Percentiles rank a stretch among this genome's conserved stretches.
Evolutionary conservation across 768 basidiomycete genomes (phyloP).

Genomic region (Leccinum subtestaceum): DNA sequence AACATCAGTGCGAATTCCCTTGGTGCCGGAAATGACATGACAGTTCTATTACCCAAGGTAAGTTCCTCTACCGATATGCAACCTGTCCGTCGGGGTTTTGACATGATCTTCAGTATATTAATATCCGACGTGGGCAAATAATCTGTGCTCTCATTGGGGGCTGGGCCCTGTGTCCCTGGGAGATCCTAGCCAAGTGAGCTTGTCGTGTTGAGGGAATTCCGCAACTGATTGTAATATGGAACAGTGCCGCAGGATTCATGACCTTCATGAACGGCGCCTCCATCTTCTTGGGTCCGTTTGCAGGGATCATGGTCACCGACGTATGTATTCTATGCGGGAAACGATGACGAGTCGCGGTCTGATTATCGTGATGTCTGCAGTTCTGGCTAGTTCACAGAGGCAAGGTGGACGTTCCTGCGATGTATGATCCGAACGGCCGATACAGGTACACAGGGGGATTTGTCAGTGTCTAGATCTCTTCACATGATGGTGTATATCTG

Average conservation of each 20-base stretch:
- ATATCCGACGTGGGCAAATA: conserved; percentile 76
- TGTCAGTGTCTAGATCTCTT: conserved; percentile 35
- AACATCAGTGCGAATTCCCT: conserved; percentile 63
- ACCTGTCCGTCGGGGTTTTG: not conserved
- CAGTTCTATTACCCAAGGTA: conserved; percentile 69
- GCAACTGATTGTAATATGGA: not conserved
- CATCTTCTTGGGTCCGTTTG: conserved; percentile 83
- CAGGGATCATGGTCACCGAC: conserved; percentile 65
- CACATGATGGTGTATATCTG: not conserved
- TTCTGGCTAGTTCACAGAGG: conserved; percentile 77
- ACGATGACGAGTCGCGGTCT: not conserved
- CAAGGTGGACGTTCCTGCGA: conserved; percentile 76
- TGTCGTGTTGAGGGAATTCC: not conserved
- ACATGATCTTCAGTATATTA: conserved; percentile 39
- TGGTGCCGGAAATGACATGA: conserved; percentile 81
- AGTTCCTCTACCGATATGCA: conserved; percentile 14
- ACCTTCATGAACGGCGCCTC: conserved; percentile 82
- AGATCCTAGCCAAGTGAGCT: conserved; percentile 57
- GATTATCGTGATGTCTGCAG: conserved; percentile 33
- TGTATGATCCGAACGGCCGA: conserved; percentile 77
- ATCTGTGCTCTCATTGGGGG: conserved; percentile 80
- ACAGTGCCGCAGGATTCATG: conserved; percentile 60
- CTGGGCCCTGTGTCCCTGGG: conserved; percentile 86
- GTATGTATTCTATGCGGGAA: conserved; percentile 35
- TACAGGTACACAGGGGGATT: conserved; percentile 77